A percentile compares a stretch with the other conserved stretches of the same genome.
Evolutionary conservation across 805 yeast species (phyloP).

Genomic region (Candida morakotiae): DNA sequence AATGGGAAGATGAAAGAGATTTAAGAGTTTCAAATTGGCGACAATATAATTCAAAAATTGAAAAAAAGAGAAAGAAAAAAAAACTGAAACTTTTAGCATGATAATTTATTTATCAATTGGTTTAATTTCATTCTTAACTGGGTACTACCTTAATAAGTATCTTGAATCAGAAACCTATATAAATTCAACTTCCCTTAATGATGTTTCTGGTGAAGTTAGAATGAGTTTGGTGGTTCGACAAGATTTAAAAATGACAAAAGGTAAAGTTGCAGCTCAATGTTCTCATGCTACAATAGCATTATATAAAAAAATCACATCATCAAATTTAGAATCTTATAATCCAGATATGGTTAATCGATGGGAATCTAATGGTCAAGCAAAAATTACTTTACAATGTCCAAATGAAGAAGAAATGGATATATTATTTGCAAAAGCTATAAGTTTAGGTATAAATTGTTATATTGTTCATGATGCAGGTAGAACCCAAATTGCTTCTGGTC

Average conservation of each 20-base stretch:
- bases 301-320: constrained; percentile 62
- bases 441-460: constrained; percentile 72
- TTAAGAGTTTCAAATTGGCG: constrained; percentile 60
- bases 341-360: constrained; percentile 68
- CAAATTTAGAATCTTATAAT: constrained; percentile 51
- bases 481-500: constrained; percentile 93
- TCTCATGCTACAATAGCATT: constrained; percentile 95
- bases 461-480: constrained; percentile 95
- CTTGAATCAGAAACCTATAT: constrained; percentile 49
- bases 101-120: constrained; percentile 25
- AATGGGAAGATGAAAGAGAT: constrained; percentile 63
- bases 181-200: constrained; percentile 57
- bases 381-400: constrained; percentile 77
- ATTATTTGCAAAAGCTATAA: constrained; percentile 75
- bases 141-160: constrained; percentile 22
- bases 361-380: constrained; percentile 86
- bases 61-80: constrained; percentile 41
- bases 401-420: constrained; percentile 69
- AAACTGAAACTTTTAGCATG: constrained; percentile 33
- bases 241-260: constrained; percentile 89
- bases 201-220: constrained; percentile 72
- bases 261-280: constrained; percentile 97
- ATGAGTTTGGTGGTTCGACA: constrained; percentile 87
- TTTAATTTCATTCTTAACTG: constrained; percentile 33
- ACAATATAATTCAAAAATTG: constrained; percentile 38